Evolutionary conservation across 768 basidiomycete species (phyloP).

Genomic region (Lactifluus echinatus): DNA sequence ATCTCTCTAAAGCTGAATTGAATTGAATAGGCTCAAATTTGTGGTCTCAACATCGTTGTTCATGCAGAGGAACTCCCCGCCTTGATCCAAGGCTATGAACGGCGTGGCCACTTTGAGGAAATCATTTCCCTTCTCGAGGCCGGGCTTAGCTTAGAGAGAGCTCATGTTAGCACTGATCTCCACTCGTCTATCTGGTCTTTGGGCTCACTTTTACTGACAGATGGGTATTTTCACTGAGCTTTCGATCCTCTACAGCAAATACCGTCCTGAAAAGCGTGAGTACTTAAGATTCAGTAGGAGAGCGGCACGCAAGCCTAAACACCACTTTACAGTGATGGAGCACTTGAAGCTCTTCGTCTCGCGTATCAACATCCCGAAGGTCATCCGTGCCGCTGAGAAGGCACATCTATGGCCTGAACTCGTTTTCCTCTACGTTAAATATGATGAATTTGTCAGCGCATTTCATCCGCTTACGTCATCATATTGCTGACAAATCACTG

Average conservation of each 20-base stretch:
- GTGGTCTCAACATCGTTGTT: constrained; percentile 95
- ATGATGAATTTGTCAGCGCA: constrained; percentile 77
- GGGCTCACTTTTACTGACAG: constrained; percentile 26
- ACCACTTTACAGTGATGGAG: constrained; percentile 72
- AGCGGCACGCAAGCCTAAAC: not conserved
- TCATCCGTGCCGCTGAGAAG: constrained; percentile 92
- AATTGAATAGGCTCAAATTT: constrained; percentile 76
- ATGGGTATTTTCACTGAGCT: constrained; percentile 99
- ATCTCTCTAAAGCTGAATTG: constrained; percentile 15
- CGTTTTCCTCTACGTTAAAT: constrained; percentile 97
- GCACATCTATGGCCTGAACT: constrained; percentile 98
- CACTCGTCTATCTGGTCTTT: not conserved
- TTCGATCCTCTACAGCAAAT: constrained; percentile 88
- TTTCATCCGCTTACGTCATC: not conserved
- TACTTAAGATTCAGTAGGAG: constrained; percentile 9
- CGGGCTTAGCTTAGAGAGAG: constrained; percentile 91
- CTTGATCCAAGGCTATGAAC: constrained; percentile 78
- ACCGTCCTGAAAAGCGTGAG: constrained; percentile 85
- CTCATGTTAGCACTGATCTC: constrained; percentile 53
- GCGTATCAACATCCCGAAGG: constrained; percentile 98
- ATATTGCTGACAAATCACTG: not conserved
- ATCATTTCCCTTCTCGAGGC: constrained; percentile 87
- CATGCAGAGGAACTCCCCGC: constrained; percentile 81
- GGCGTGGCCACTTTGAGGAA: constrained; percentile 89
- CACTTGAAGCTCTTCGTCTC: constrained; percentile 94